A percentile compares a stretch with the other conserved stretches of the same genome.
These are phyloP conservation scores for Hygrophorus pudorinus DNA, from an alignment of 768 basidiomycete species.

Conservation along the genomic window DNA sequence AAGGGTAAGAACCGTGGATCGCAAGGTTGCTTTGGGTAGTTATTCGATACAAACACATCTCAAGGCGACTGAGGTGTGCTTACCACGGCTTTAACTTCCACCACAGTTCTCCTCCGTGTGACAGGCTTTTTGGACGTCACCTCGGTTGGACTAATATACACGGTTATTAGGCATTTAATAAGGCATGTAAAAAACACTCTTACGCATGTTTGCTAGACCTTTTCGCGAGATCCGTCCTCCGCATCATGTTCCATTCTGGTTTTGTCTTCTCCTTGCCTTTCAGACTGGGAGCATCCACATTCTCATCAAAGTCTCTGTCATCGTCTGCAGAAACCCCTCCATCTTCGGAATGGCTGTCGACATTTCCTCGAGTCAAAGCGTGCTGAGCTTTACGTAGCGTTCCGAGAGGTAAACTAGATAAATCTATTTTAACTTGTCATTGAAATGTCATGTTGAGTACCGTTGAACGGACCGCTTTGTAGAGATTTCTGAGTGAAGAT, in stretches of 20 bases:
- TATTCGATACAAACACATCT: constrained; percentile 1
- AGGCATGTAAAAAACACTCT: constrained; percentile 17
- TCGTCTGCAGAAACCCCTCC: constrained; percentile 19
- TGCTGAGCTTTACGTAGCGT: constrained; percentile 56
- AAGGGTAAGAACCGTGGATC: constrained; percentile 82
- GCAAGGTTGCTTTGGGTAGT: constrained; percentile 47
- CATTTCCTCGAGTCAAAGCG: constrained; percentile 33
- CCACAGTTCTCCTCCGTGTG: constrained; percentile 55
- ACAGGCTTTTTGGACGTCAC: constrained; percentile 82
- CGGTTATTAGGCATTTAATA: constrained; percentile 1
- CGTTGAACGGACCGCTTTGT: constrained; percentile 9
- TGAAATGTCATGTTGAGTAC: background rate
- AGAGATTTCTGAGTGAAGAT: constrained; percentile 7
- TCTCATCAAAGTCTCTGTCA: constrained; percentile 13
- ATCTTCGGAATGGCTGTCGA: constrained; percentile 29
- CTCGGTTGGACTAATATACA: constrained; percentile 54
- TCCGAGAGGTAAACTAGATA: constrained; percentile 53
- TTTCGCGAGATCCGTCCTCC: constrained; percentile 41
- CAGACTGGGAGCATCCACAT: constrained; percentile 6
- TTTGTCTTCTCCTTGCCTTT: constrained; percentile 27
- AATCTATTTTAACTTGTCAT: constrained; percentile 26
- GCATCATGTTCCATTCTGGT: constrained; percentile 31
- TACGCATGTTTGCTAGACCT: constrained; percentile 83
- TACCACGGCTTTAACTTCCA: constrained; percentile 60
- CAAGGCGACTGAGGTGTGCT: constrained; percentile 15